Base-by-base conservation (phyloP, 2,329 filamentous ascomycete species). In the Cladorrhinum sp. region DNA sequence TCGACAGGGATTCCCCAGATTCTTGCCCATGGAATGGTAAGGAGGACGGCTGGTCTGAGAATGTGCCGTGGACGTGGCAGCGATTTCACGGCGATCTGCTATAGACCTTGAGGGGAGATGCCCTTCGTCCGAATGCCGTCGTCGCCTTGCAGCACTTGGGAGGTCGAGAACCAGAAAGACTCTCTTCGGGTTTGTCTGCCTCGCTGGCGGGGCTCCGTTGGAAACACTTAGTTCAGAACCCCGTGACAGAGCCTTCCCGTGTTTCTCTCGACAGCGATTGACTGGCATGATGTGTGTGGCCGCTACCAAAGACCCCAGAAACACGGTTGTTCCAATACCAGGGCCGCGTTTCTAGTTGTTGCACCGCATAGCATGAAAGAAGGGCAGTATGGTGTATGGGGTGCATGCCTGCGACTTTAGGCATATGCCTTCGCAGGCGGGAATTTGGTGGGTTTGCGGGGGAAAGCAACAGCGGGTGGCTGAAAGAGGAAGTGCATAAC, bases 271-370 rank as follows among this genome's bases (percentile, higher is more conserved):
- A 58, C 36, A 29, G 24, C 56, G 58, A 63, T 63, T 56, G 60
- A 62, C 52, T 49, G 62, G 55, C 54, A 29, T 18, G 57, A 59
- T 45, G 54, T 57, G 60, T 64, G 62, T 32, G 63, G 58, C 56
- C 63, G 50, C 49, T 60, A 62, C 64, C 65, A 61, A 36, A 59
- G 48, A 55, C 36, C 25, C 32, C 53, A 53, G 24, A 52, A 49
- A 50, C 45, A 24, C 52, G 66, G 66, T 66, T 66, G 64, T 59
- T 59, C 64, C 62, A 64, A 65, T 68, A 52, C 36, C 49, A 57
- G 27, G 27, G 50, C 59, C 52, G 50, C 51, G 41, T 60, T 50
- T 63, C 50, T 38, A 54, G 48, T 57, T 54, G 61, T 60, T 32
- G 57, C 56, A 58, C 50, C 49, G 62, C 55, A 59, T 50, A 23